phyloP scores from a whole-genome alignment of 2,329 filamentous ascomycete species.

The Trichophyton benhamiae region DNA sequence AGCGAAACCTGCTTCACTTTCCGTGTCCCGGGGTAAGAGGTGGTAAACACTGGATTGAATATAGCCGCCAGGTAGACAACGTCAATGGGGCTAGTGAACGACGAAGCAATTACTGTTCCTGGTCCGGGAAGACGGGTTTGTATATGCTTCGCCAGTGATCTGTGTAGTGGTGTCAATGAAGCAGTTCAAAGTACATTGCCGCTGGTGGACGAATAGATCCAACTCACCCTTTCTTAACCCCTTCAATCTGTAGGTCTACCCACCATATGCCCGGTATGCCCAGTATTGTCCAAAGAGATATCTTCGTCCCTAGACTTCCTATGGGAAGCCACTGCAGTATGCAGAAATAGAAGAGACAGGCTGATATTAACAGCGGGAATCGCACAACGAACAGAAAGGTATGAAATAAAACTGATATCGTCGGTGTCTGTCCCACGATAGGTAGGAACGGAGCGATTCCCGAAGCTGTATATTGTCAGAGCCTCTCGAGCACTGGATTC shows the following conservation, averaged over 20 bases:
- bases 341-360: slow-evolving; percentile 60
- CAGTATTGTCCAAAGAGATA: slow-evolving; percentile 75
- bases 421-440: slow-evolving; percentile 52
- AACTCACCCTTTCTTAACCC: slow-evolving; percentile 72
- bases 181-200: neutral
- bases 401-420: slow-evolving; percentile 52
- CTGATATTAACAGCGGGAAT: slow-evolving; percentile 61
- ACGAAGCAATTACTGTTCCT: slow-evolving; percentile 73
- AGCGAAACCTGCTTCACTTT: slow-evolving; percentile 68
- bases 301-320: slow-evolving; percentile 59
- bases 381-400: slow-evolving; percentile 67
- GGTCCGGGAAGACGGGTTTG: slow-evolving; percentile 62
- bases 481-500: slow-evolving; percentile 7
- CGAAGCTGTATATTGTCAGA: slow-evolving; percentile 51
- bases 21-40: slow-evolving; percentile 62
- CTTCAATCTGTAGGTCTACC: slow-evolving; percentile 96
- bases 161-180: slow-evolving; percentile 17
- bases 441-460: slow-evolving; percentile 95
- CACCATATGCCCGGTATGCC: slow-evolving; percentile 91
- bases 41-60: slow-evolving; percentile 89
- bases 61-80: slow-evolving; percentile 87
- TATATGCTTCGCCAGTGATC: slow-evolving; percentile 60
- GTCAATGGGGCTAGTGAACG: slow-evolving; percentile 86
- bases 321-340: slow-evolving; percentile 72
- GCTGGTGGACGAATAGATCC: neutral